phyloP scores from a whole-genome alignment of 1,284 basidiomycete genomes.

The Violaceomyces palustris region DNA sequence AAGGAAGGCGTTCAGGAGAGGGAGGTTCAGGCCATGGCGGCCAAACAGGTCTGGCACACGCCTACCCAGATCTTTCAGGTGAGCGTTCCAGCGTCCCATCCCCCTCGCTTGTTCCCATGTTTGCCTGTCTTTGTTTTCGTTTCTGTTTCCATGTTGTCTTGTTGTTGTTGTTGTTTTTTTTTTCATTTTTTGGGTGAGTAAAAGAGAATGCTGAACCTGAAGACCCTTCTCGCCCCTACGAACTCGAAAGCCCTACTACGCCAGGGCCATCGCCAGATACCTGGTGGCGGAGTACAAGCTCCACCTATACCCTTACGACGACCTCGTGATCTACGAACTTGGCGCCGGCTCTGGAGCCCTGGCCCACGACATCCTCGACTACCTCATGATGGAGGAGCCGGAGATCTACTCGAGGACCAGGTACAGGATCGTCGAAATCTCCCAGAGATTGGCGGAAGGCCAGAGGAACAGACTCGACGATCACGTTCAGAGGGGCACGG shows the following conservation, averaged over 20 bases:
- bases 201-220: too few relatives aligned
- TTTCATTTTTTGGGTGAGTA: too few relatives aligned
- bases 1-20: constrained; percentile 20
- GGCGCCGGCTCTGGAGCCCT: constrained; percentile 96
- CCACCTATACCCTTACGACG: constrained; percentile 90
- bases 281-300: constrained; percentile 81
- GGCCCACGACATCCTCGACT: constrained; percentile 79
- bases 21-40: constrained; percentile 55
- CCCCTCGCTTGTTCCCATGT: too few relatives aligned
- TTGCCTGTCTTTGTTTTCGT: too few relatives aligned
- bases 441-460: constrained; percentile 66
- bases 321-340: constrained; percentile 91
- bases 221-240: too few relatives aligned
- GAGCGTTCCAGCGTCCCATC: too few relatives aligned
- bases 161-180: constrained; percentile 43
- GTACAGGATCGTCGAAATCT: constrained; percentile 93
- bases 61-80: constrained; percentile 97
- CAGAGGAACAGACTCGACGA: constrained; percentile 58
- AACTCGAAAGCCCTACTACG: constrained; percentile 97
- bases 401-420: constrained; percentile 84
- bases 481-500: constrained; percentile 56
- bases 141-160: too few relatives aligned
- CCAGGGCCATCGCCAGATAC: constrained; percentile 80
- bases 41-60: constrained; percentile 95
- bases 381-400: constrained; percentile 71